These are phyloP conservation scores for Pouteria glomerata DNA, from an alignment of 148 eudicot species.

Conservation along the genomic window DNA sequence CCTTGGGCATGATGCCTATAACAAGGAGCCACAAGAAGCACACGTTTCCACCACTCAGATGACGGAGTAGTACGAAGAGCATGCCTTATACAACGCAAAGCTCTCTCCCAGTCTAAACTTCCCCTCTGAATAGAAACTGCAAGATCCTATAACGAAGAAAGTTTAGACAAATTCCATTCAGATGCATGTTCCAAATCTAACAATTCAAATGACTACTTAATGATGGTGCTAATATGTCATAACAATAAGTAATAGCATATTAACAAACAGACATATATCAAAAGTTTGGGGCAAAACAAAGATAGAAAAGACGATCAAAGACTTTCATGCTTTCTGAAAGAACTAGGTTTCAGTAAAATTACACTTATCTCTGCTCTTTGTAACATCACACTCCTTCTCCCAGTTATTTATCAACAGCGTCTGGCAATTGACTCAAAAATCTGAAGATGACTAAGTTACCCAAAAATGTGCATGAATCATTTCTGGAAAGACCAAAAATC, in stretches of 20 bases:
- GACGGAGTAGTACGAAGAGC: conserved; percentile 93
- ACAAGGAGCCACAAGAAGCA: conserved; percentile 81
- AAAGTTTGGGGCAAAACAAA: not conserved
- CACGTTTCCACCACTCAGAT: conserved; percentile 99
- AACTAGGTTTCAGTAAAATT: not conserved
- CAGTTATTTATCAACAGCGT: not conserved
- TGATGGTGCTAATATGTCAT: not conserved
- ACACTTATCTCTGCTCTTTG: not conserved
- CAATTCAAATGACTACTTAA: not conserved
- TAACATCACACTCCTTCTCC: no score
- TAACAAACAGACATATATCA: not conserved
- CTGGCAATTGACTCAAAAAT: not conserved
- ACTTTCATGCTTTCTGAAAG: not conserved
- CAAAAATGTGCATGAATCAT: no score
- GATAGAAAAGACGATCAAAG: not conserved
- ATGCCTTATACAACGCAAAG: conserved; percentile 86
- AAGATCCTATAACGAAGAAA: conserved; percentile 52
- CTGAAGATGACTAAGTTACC: not conserved
- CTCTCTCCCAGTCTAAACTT: conserved; percentile 97
- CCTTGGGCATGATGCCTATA: conserved; percentile 51
- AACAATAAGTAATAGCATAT: not conserved
- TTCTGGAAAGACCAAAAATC: no score
- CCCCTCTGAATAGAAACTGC: conserved; percentile 88
- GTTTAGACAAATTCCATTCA: not conserved
- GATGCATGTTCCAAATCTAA: not conserved